Evolutionary conservation across 2,329 filamentous ascomycete genomes (phyloP).

Genomic region (Aspergillus jensenii): DNA sequence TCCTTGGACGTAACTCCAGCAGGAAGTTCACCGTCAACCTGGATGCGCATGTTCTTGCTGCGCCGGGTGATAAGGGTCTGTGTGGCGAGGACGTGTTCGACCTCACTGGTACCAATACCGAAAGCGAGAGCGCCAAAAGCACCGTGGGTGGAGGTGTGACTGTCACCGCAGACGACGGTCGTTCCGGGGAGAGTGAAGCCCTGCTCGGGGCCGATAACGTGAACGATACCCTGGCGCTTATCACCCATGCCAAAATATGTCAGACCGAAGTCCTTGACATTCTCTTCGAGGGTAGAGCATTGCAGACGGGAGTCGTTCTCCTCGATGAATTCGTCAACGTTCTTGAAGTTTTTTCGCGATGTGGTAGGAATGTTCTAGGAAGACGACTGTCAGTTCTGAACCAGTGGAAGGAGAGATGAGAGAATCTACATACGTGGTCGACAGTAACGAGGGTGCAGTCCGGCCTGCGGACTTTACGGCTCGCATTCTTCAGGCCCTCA

Average conservation of each 20-base stretch:
- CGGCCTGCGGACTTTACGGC: slow-evolving; percentile 82
- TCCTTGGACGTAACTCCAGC: slow-evolving; percentile 96
- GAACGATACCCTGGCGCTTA: slow-evolving; percentile 96
- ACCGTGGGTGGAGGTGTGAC: slow-evolving; percentile 96
- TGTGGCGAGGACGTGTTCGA: slow-evolving; percentile 96
- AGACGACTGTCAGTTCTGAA: slow-evolving; percentile 13
- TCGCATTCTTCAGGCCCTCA: slow-evolving; percentile 88
- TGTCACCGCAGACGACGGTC: slow-evolving; percentile 96
- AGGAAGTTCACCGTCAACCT: slow-evolving; percentile 85
- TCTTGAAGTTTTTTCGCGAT: slow-evolving; percentile 88
- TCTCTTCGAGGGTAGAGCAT: slow-evolving; percentile 94
- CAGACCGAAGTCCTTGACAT: slow-evolving; percentile 93
- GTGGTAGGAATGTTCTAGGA: slow-evolving; percentile 86
- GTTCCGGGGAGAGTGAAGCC: slow-evolving; percentile 97
- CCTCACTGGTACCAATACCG: slow-evolving; percentile 96
- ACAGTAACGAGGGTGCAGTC: slow-evolving; percentile 97
- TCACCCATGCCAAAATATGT: slow-evolving; percentile 97
- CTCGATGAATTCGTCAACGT: slow-evolving; percentile 89
- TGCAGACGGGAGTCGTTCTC: slow-evolving; percentile 91
- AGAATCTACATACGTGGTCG: slow-evolving; percentile 74
- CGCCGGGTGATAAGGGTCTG: slow-evolving; percentile 92
- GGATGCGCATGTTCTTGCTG: slow-evolving; percentile 98
- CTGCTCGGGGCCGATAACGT: slow-evolving; percentile 97
- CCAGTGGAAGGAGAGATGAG: slow-evolving; percentile 4
- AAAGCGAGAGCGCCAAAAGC: slow-evolving; percentile 94